A percentile compares a stretch with the other conserved stretches of the same genome.
Evolutionary conservation across 345 rosid genomes (phyloP).

Genomic region (Crucihimalaya himalaica): DNA sequence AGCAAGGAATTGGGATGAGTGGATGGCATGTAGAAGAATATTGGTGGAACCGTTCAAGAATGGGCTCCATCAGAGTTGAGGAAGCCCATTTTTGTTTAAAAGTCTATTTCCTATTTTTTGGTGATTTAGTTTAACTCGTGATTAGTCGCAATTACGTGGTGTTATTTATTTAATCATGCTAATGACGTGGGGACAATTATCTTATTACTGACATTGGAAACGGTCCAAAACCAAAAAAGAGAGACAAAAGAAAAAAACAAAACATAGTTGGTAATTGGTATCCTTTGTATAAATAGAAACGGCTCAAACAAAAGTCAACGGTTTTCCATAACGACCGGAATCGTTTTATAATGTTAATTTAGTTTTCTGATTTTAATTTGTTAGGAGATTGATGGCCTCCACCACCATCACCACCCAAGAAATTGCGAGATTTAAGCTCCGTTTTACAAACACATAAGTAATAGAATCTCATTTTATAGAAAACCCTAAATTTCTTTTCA

Average conservation of each 20-base stretch:
- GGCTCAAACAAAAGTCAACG: constrained; percentile 40
- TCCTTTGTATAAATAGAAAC: constrained; percentile 39
- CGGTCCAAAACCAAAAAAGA: constrained; percentile 23
- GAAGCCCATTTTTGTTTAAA: constrained; percentile 10
- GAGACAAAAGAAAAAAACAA: not conserved
- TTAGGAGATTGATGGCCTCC: constrained; percentile 42
- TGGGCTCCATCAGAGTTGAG: constrained; percentile 24
- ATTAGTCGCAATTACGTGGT: constrained; percentile 27
- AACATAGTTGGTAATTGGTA: constrained; percentile 1
- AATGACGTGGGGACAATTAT: constrained; percentile 39
- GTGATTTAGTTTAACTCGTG: not conserved
- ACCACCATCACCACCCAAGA: constrained; percentile 35
- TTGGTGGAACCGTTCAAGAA: constrained; percentile 25
- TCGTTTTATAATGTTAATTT: constrained; percentile 33
- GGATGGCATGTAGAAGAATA: constrained; percentile 34
- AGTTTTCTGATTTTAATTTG: constrained; percentile 18
- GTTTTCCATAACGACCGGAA: constrained; percentile 38
- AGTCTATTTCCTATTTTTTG: constrained; percentile 6
- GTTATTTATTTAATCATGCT: constrained; percentile 24
- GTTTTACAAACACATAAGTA: constrained; percentile 32
- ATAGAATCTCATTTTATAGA: constrained; percentile 28
- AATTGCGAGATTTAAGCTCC: constrained; percentile 40
- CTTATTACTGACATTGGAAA: constrained; percentile 34
- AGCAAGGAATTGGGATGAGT: constrained; percentile 22
- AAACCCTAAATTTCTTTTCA: constrained; percentile 31